These are phyloP conservation scores for Salix suchowensis DNA, from an alignment of 345 rosid species.

Conservation along the genomic window DNA sequence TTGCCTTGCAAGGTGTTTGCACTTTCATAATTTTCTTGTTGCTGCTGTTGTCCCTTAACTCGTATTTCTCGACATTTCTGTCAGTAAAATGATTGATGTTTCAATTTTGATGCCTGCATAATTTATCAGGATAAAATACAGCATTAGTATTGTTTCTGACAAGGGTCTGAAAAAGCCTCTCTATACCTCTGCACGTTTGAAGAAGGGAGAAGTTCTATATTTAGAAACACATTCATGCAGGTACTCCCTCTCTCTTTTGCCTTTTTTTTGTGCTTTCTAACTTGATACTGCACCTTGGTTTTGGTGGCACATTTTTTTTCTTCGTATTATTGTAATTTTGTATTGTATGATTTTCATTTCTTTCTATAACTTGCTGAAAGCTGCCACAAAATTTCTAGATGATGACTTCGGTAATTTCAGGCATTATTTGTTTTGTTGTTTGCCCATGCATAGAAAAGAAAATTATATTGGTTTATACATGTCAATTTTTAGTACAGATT, in stretches of 20 bases:
- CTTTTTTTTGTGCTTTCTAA: not conserved
- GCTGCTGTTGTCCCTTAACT: not conserved
- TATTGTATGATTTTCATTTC: not conserved
- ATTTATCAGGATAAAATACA: conserved; percentile 79
- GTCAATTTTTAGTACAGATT: not conserved
- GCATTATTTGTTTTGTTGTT: too few relatives aligned
- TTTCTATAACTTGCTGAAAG: too few relatives aligned
- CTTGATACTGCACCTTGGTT: not conserved
- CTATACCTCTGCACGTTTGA: conserved; percentile 93
- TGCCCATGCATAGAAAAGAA: too few relatives aligned
- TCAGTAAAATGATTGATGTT: not conserved
- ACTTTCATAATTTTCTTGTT: not conserved
- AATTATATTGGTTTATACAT: too few relatives aligned
- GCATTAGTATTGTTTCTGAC: conserved; percentile 92
- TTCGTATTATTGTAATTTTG: not conserved
- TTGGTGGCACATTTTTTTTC: not conserved
- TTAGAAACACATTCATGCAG: conserved; percentile 95
- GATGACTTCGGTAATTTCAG: too few relatives aligned
- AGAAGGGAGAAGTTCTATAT: conserved; percentile 95
- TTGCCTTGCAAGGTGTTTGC: not conserved
- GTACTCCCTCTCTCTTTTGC: conserved; percentile 28
- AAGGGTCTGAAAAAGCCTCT: conserved; percentile 95
- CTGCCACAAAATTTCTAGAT: too few relatives aligned
- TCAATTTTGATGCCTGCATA: conserved; percentile 13
- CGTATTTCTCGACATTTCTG: not conserved